Conservation (phyloP, 73 alveolate genomes). For the Paraurostyla sp. region DNA sequence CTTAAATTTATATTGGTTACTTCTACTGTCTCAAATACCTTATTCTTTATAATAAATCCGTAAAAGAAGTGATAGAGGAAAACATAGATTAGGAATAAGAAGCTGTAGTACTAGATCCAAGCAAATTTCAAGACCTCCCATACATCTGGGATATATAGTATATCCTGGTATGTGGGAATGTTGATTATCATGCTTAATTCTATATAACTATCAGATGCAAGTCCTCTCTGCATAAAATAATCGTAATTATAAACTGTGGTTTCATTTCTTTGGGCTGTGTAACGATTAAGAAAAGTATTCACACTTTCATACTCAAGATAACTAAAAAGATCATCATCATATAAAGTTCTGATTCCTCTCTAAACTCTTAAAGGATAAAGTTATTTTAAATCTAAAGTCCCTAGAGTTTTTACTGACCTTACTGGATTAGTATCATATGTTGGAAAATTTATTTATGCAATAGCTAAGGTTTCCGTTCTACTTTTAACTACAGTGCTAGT, state of each 20-base stretch:
- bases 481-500: constrained; percentile 17
- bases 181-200: constrained; percentile 31
- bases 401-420: background rate
- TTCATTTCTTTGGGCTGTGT: constrained; percentile 30
- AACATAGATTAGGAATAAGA: constrained; percentile 9
- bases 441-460: background rate
- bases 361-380: background rate
- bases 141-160: constrained; percentile 13
- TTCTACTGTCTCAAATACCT: constrained; percentile 40
- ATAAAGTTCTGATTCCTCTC: constrained; percentile 15
- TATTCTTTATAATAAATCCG: constrained; percentile 37
- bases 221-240: background rate
- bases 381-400: constrained; percentile 26
- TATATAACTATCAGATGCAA: background rate
- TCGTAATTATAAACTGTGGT: constrained; percentile 18
- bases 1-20: background rate
- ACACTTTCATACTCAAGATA: constrained; percentile 28
- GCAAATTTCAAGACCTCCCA: constrained; percentile 57
- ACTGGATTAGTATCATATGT: constrained; percentile 6
- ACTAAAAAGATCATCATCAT: constrained; percentile 24
- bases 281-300: background rate
- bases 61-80: constrained; percentile 44
- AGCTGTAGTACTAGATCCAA: constrained; percentile 47
- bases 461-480: constrained; percentile 32
- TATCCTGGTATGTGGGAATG: constrained; percentile 35